These are phyloP conservation scores for Vachellia pachyceras DNA, from an alignment of 306 rosid species.

Conservation along the genomic window DNA sequence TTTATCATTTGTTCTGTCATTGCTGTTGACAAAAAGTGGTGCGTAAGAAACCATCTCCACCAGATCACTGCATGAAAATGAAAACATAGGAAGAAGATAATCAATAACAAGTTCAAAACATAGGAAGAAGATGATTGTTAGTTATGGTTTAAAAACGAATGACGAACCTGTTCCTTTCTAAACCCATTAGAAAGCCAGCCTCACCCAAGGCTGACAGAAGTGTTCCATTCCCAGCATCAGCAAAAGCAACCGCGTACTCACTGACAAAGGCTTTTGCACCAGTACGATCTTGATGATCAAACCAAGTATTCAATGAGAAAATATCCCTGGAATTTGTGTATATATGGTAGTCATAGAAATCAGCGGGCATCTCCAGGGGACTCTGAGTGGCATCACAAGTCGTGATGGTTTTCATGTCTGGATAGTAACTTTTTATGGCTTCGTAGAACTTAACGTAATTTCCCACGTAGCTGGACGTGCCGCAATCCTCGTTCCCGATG, in stretches of 20 bases:
- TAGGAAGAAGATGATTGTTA: too few species aligned
- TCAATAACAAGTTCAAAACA: too few species aligned
- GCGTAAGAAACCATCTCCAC: neutral
- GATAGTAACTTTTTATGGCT: neutral
- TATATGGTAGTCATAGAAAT: neutral
- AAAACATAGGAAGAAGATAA: too few species aligned
- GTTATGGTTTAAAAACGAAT: too few species aligned
- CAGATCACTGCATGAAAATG: constrained; percentile 45
- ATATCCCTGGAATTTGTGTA: neutral
- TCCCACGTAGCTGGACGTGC: constrained; percentile 20
- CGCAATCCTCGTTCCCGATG: constrained; percentile 83
- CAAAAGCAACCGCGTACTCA: constrained; percentile 86
- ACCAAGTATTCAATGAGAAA: neutral
- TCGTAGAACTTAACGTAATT: too few species aligned
- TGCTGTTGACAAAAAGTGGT: neutral
- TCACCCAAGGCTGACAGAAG: constrained; percentile 75
- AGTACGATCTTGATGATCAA: constrained; percentile 42
- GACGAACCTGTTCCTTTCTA: constrained; percentile 75
- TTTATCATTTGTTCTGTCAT: neutral
- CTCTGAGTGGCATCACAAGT: neutral
- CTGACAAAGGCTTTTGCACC: constrained; percentile 77
- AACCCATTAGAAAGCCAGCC: constrained; percentile 81
- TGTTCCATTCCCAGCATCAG: constrained; percentile 65
- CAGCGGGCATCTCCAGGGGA: neutral
- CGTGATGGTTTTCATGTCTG: neutral